Percentiles rank a stretch among this genome's conserved stretches.
These are phyloP conservation scores for Neurospora sp. DNA, from an alignment of 495 filamentous ascomycete species.

Conservation along the genomic window DNA sequence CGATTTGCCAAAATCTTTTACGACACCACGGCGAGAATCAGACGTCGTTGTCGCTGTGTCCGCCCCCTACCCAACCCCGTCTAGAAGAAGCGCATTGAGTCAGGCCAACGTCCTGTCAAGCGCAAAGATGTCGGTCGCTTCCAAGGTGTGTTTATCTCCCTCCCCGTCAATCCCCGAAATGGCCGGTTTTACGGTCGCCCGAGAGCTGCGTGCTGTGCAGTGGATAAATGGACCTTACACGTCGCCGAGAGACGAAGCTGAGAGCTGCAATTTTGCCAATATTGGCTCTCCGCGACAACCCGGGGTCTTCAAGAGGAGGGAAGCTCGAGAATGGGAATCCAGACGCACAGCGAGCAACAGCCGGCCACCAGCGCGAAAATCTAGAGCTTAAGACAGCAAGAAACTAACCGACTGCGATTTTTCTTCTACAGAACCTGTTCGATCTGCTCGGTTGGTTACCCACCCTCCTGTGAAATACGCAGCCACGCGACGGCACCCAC, in stretches of 20 bases:
- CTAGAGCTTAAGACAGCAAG: background rate
- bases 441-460: constrained; percentile 66
- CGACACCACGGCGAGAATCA: background rate
- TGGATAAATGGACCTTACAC: background rate
- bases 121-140: constrained; percentile 54
- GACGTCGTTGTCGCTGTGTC: constrained; percentile 1
- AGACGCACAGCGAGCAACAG: background rate
- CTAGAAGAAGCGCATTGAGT: background rate
- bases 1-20: background rate
- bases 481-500: constrained; percentile 3
- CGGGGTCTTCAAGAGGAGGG: constrained; percentile 2
- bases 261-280: background rate
- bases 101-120: constrained; percentile 5
- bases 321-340: background rate
- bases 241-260: background rate
- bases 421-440: constrained; percentile 58
- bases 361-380: background rate
- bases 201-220: background rate
- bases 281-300: background rate
- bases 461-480: constrained; percentile 4
- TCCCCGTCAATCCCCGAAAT: background rate
- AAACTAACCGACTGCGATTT: constrained; percentile 14
- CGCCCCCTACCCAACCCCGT: background rate
- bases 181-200: background rate
- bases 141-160: constrained; percentile 40